A percentile compares a stretch with the other conserved stretches of the same genome.
These are phyloP conservation scores for Apiospora malaysiana DNA, from an alignment of 2,329 filamentous ascomycete species.

Conservation along the genomic window DNA sequence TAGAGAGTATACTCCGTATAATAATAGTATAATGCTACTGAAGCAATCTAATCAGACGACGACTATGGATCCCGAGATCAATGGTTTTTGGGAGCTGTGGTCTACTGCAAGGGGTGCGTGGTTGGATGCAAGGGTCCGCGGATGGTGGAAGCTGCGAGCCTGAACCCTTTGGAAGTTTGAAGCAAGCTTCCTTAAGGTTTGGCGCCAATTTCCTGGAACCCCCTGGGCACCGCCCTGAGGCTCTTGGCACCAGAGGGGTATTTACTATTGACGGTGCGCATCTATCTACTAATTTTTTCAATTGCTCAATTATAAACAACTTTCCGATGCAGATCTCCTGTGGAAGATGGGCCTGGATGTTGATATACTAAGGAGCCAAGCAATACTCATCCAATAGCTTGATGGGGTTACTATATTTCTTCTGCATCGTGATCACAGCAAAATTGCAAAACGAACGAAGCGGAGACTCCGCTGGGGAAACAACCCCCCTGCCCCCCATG, in stretches of 20 bases:
- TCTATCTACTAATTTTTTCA: neutral
- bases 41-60: neutral
- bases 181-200: neutral
- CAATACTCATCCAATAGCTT: neutral
- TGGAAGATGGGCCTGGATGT: neutral
- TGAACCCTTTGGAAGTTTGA: neutral
- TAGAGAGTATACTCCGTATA: neutral
- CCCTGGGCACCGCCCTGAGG: neutral
- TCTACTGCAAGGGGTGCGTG: neutral
- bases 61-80: neutral
- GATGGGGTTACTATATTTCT: neutral
- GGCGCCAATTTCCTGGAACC: conserved; percentile 1
- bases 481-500: neutral
- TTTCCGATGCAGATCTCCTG: neutral
- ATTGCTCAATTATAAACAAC: no score
- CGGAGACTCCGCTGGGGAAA: conserved; percentile 11
- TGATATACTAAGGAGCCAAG: neutral
- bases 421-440: conserved; percentile 8
- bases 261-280: neutral
- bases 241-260: neutral
- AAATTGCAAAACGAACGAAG: conserved; percentile 5
- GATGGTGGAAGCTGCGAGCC: neutral
- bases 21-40: neutral
- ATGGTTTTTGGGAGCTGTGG: neutral
- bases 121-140: neutral